phyloP scores from a whole-genome alignment of 331 rosid species.

The Acacia concinna region DNA sequence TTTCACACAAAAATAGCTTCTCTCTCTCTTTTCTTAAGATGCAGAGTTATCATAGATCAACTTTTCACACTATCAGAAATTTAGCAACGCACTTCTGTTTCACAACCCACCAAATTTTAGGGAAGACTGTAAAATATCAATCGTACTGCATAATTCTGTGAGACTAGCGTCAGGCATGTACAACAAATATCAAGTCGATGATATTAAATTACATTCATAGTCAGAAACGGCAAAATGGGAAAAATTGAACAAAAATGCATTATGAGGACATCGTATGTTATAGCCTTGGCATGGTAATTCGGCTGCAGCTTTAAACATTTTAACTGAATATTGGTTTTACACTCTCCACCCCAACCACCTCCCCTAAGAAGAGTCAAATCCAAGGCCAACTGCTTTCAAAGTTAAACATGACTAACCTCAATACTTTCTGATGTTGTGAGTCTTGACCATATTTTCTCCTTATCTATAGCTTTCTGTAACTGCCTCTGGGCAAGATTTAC shows the following conservation, averaged over 20 bases:
- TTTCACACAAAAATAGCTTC: neutral
- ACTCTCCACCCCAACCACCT: constrained; percentile 23
- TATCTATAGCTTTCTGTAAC: constrained; percentile 83
- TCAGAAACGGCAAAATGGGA: neutral
- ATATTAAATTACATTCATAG: constrained; percentile 8
- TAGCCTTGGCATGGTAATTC: constrained; percentile 20
- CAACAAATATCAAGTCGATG: constrained; percentile 22
- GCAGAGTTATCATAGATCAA: neutral
- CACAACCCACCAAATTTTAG: neutral
- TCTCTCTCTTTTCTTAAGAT: neutral
- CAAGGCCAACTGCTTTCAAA: constrained; percentile 21
- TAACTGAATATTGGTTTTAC: constrained; percentile 25
- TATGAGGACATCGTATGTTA: constrained; percentile 19
- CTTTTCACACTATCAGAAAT: neutral
- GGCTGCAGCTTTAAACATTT: constrained; percentile 5
- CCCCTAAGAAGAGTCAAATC: constrained; percentile 32
- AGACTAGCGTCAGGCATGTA: neutral
- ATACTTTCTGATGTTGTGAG: constrained; percentile 96
- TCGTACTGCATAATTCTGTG: neutral
- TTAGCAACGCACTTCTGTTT: neutral
- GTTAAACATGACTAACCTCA: constrained; percentile 63
- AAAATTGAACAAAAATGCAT: neutral
- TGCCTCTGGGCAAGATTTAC: constrained; percentile 83
- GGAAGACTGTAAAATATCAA: neutral
- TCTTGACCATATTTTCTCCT: constrained; percentile 97